These are phyloP conservation scores for Hymenoscyphus albidus DNA, from an alignment of 2,329 filamentous ascomycete genomes.

Conservation along the genomic window DNA sequence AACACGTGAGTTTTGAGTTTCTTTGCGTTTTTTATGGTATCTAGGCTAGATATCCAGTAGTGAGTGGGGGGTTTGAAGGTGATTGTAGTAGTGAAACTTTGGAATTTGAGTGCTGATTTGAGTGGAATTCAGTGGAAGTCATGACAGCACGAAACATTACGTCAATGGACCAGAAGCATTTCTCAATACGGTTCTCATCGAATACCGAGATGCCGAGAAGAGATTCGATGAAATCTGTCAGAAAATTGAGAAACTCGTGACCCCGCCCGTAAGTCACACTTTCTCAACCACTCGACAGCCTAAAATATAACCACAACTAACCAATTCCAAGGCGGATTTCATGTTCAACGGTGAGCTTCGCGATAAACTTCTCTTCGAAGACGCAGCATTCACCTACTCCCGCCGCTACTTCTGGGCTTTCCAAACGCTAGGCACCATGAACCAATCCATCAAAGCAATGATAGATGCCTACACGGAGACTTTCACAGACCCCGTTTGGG, in stretches of 20 bases:
- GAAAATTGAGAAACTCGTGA: slow-evolving; percentile 55
- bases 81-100: no score
- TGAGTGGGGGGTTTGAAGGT: no score
- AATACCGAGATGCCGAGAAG: slow-evolving; percentile 58
- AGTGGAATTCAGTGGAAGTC: background rate
- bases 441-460: slow-evolving; percentile 56
- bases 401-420: slow-evolving; percentile 61
- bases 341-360: slow-evolving; percentile 55
- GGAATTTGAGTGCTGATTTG: no score
- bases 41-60: no score
- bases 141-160: slow-evolving; percentile 50
- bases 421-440: slow-evolving; percentile 57
- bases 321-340: slow-evolving; percentile 52
- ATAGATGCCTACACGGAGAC: slow-evolving; percentile 53
- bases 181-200: slow-evolving; percentile 52
- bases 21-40: no score
- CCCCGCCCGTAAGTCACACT: slow-evolving; percentile 48
- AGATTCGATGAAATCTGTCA: slow-evolving; percentile 55
- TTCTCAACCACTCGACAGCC: no score
- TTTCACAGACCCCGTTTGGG: slow-evolving; percentile 57
- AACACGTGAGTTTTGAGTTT: slow-evolving; percentile 43
- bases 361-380: slow-evolving; percentile 58
- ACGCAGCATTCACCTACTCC: slow-evolving; percentile 57
- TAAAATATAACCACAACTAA: no score
- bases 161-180: slow-evolving; percentile 61